Evolutionary conservation across 768 basidiomycete species (phyloP), one percentile per base, ranked within the genome.

Genomic region (Lyophyllum shimeji): DNA sequence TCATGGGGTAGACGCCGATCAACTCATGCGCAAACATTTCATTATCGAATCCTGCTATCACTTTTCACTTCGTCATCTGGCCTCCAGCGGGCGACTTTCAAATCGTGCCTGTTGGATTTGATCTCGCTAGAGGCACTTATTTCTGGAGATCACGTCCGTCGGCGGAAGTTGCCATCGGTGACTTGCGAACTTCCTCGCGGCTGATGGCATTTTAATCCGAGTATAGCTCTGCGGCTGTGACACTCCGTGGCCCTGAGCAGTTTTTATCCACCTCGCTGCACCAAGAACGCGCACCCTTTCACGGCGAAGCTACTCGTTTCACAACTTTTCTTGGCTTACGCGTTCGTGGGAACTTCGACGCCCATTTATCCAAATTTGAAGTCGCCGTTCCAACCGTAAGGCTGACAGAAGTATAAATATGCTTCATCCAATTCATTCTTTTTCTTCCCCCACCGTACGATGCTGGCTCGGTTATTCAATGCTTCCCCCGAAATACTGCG

Each of bases 401-500:
- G 51, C 33, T 39, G 21, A 39, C 18, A 23, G 47, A 34, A 27
- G 50, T 60, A 60, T 60, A 63, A 58, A 62, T 59, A 55, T 55
- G 53, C 56, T 54, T 57, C 48, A 57, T 63, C 25, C 27, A 33
- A 20, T 49, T 53, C 44, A 42, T 61, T 52, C 33, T 40, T 53
- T 23, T 51, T 54, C 43, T 55, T 63, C 64, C 31, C 18, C 29
- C 11, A 51, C 50, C 39, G 34, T 37, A 48, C 21, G 18, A 77
- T 79, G 75, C 53, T 69, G 57, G 53, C 52, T 46, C 63, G 69
- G 55, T 58, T 73, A 27, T 59, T 73, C 47, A 57, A 68, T 29
- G 64, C 66, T 40, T 69, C 74, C n/a, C 67, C 60, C 13, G 67
- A 73, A 56, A 58, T 74, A 20, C 58, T 77, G 33, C 71, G 74